Evolutionary conservation across 2,329 filamentous ascomycete species (phyloP).

Genomic region (Monilinia laxa): DNA sequence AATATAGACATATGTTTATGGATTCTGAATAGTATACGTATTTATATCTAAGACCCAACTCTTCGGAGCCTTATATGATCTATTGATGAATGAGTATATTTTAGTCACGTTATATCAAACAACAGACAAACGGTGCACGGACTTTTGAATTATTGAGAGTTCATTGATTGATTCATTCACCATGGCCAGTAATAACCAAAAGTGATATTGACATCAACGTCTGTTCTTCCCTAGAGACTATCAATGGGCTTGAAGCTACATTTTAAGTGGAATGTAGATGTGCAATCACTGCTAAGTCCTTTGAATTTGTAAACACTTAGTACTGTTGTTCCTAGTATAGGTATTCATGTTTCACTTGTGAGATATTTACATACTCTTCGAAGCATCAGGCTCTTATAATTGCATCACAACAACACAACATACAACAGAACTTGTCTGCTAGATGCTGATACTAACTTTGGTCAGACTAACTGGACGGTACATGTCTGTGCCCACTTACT

Average conservation of each 20-base stretch:
- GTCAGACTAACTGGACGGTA: neutral
- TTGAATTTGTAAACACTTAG: too few species aligned
- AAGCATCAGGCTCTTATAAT: neutral
- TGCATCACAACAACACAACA: neutral
- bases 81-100: neutral
- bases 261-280: too few species aligned
- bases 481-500: neutral
- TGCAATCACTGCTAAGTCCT: too few species aligned
- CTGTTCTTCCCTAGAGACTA: too few species aligned
- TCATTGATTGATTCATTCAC: neutral
- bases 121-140: neutral
- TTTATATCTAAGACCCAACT: neutral
- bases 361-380: neutral
- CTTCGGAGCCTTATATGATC: neutral
- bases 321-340: too few species aligned
- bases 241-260: too few species aligned
- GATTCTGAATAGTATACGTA: too few species aligned
- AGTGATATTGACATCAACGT: too few species aligned
- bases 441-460: neutral
- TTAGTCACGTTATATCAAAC: neutral
- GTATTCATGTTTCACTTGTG: too few species aligned
- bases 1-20: neutral
- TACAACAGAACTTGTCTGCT: neutral
- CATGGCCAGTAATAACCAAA: neutral
- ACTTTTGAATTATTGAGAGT: neutral